These are phyloP conservation scores for Tricholomella constricta DNA, from an alignment of 768 basidiomycete species.

Conservation along the genomic window DNA sequence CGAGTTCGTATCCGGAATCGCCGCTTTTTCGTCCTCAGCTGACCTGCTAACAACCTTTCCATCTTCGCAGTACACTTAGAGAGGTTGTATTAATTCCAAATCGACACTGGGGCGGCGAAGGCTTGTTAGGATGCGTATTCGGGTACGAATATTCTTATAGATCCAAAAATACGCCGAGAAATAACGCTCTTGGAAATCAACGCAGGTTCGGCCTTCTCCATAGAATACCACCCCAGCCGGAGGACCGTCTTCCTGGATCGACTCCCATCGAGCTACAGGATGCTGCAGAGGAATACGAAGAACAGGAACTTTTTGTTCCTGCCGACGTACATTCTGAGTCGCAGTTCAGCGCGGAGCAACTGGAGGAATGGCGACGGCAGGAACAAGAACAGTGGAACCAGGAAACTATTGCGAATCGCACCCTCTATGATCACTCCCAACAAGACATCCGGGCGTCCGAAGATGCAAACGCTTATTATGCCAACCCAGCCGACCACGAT, in stretches of 20 bases:
- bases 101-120: constrained; percentile 96
- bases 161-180: constrained; percentile 9
- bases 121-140: constrained; percentile 92
- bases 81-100: constrained; percentile 96
- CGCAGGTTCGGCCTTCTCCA: constrained; percentile 87
- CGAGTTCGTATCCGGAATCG: constrained; percentile 60
- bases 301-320: constrained; percentile 72
- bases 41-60: constrained; percentile 4
- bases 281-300: constrained; percentile 53
- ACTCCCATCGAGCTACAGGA: constrained; percentile 59
- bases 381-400: constrained; percentile 33
- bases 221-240: constrained; percentile 82
- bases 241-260: constrained; percentile 56
- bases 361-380: constrained; percentile 32
- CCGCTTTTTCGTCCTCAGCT: constrained; percentile 8
- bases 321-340: constrained; percentile 51
- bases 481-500: constrained; percentile 10
- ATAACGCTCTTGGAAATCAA: neutral
- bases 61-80: constrained; percentile 68
- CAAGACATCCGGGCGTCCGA: neutral
- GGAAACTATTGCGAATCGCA: constrained; percentile 24
- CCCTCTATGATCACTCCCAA: constrained; percentile 13
- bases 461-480: constrained; percentile 1
- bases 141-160: constrained; percentile 55
- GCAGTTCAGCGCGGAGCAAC: constrained; percentile 25